Conservation (phyloP, 805 yeast species). For the Lachancea lanzarotensis region DNA sequence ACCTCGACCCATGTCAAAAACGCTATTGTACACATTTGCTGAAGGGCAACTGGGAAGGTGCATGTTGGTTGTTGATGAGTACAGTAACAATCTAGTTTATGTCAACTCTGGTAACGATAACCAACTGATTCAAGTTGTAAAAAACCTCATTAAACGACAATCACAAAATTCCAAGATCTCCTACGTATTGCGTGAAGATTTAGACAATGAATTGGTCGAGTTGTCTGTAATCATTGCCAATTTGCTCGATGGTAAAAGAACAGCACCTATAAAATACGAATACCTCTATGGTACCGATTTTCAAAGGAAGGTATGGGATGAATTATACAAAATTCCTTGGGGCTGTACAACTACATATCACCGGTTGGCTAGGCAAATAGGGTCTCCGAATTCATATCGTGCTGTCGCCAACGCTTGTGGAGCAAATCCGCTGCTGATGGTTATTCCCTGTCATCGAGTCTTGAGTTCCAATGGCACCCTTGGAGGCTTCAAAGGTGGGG, state of each 20-base stretch:
- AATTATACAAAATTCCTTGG: conserved; percentile 23
- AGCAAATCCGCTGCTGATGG: conserved; percentile 34
- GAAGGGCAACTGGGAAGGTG: background rate
- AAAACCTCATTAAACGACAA: background rate
- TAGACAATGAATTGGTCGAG: background rate
- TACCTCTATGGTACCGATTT: conserved; percentile 35
- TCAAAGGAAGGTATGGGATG: conserved; percentile 37
- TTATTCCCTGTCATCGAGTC: conserved; percentile 42
- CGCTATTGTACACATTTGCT: background rate
- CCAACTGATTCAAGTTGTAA: background rate
- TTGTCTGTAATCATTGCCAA: background rate
- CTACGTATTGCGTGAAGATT: background rate
- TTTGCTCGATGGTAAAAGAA: background rate
- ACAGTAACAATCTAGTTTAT: background rate
- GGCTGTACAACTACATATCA: conserved; percentile 34
- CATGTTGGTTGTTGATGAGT: background rate
- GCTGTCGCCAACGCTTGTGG: conserved; percentile 40
- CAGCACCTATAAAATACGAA: background rate
- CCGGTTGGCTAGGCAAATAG: conserved; percentile 30
- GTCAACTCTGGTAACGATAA: background rate
- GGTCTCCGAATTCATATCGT: conserved; percentile 30
- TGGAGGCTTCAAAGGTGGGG: conserved; percentile 38
- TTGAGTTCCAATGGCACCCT: conserved; percentile 28
- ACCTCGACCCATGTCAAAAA: background rate
- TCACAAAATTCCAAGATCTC: background rate